A percentile compares a stretch with the other conserved stretches of the same genome.
Evolutionary conservation across 169 alveolate genomes (phyloP).

Genomic region (Babesia microti): DNA sequence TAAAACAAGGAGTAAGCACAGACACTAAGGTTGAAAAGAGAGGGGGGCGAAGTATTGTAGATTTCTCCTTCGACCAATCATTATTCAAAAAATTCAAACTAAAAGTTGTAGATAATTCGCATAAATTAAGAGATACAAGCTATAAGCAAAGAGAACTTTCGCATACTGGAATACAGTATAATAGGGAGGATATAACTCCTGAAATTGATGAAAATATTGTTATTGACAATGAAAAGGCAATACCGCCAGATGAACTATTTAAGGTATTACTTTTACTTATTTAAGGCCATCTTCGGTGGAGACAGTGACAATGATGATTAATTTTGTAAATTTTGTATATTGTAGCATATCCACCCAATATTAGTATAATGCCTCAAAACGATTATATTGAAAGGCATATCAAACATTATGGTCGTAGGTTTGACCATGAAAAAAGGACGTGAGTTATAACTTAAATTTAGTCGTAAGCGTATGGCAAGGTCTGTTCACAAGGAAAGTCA

Average conservation of each 20-base stretch:
- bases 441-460: slow-evolving; percentile 30
- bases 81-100: slow-evolving; percentile 21
- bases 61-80: slow-evolving; percentile 16
- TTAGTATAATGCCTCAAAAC: slow-evolving; percentile 87
- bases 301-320: not conserved
- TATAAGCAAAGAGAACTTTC: not conserved
- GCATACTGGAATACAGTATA: slow-evolving; percentile 1
- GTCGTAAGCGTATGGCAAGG: slow-evolving; percentile 89
- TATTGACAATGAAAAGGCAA: not conserved
- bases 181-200: not conserved
- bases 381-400: slow-evolving; percentile 91
- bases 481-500: slow-evolving; percentile 80
- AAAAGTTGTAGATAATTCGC: not conserved
- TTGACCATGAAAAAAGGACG: slow-evolving; percentile 82
- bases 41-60: slow-evolving; percentile 17
- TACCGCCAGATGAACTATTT: not conserved
- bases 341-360: not conserved
- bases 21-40: slow-evolving; percentile 1
- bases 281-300: not conserved
- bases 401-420: slow-evolving; percentile 88
- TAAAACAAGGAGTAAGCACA: not conserved
- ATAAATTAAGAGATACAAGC: not conserved
- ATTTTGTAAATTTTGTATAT: not conserved
- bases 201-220: not conserved
- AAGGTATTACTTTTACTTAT: not conserved